Evolutionary conservation across 1,284 basidiomycete species (phyloP), one percentile per base, ranked within the genome.

Genomic region (Ganoderma meredithae): DNA sequence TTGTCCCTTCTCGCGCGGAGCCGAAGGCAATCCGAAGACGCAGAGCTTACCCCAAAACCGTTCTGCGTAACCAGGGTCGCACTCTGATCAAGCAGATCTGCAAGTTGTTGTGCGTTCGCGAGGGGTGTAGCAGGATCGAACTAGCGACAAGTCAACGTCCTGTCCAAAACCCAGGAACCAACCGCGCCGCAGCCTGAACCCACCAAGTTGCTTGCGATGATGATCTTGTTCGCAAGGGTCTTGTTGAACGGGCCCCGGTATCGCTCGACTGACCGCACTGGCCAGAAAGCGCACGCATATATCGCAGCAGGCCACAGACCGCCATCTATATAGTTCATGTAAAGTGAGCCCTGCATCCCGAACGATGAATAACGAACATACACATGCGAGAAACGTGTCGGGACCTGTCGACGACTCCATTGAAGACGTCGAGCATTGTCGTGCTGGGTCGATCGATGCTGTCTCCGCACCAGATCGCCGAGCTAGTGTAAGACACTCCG

Each of bases 231-330:
- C 1, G 69, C 66, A 3, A 75, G 70, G n/a, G 60, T 73, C 33
- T 64, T 70, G 55, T 76, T 74, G 63, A 75, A 76, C 9, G 73
- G 74, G 0, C 75, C 74, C 4, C 59, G 65, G 43, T 73, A 76
- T 41, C 75, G 36, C 65, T 76, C 76, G 12, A 75, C 74, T 3
- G 75, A 73, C 6, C 74, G 73, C 36, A 67, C 69, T 1, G 73
- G 70, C 74, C 73, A 74, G 52, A 69, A 67, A 9, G 70, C 53
- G 44, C 71, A 71, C 22, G 52, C 64, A 47, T 63, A 68, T 41
- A 33, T 47, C 33, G 33, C 9, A 13, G 4, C 8, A 22, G 66
- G 70, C 69, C 69, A 74, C 3, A 58, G 8, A 10, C 47, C 19
- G 17, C 62, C 60, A 17, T 70, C 73, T 74, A 25, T 39, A 15